Base-by-base conservation (phyloP, 441 rosid genomes). In the Bruguiera hainesii region DNA sequence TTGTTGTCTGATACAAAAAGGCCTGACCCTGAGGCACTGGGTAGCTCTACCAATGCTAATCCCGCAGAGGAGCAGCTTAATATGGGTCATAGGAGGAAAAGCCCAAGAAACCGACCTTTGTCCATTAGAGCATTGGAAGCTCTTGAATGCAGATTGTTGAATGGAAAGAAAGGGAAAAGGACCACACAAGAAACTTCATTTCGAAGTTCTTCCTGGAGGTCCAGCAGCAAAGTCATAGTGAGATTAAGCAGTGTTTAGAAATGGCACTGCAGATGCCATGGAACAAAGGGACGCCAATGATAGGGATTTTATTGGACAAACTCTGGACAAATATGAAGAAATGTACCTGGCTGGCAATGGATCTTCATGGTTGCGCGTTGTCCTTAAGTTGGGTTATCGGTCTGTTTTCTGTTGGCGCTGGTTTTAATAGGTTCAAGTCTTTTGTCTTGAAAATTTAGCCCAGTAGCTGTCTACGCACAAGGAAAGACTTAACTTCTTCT, bases 61-160 rank as follows among this genome's bases (percentile, higher is more conserved):
- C 63, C 71, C 53, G 78, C 49, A 50, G 78, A 35, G 23, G 76
- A 81, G 75, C 79, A 68, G 56, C 71, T 42, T 56, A 61, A 62
- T 31, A 29, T 52, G 70, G 80, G 84, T 56, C 70, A 76, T 26
- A 81, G 82, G 79, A 84, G 95, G 75, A 85, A 85, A 29, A 88
- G 95, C 86, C 85, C 83, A 69, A 81, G 97, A 78, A 88, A 78
- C 71, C 79, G 93, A 56, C 93, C 91, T 37, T 67, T 84, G 81
- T 85, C 91, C 7, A 77, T 84, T 13, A 78, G 83, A 72, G 90
- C 88, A 68, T 62, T 90, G 79, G 95, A 89, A 82, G 87, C 95
- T 70, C 78, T 88, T 62, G 90, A 85, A 75, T 77, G 73, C 37
- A 84, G 80, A 28, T 85, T 84, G 69, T 66, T 83, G n/a, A 78